Conservation (phyloP, 139 green algal species). For the Chlamydomonas sp. region DNA sequence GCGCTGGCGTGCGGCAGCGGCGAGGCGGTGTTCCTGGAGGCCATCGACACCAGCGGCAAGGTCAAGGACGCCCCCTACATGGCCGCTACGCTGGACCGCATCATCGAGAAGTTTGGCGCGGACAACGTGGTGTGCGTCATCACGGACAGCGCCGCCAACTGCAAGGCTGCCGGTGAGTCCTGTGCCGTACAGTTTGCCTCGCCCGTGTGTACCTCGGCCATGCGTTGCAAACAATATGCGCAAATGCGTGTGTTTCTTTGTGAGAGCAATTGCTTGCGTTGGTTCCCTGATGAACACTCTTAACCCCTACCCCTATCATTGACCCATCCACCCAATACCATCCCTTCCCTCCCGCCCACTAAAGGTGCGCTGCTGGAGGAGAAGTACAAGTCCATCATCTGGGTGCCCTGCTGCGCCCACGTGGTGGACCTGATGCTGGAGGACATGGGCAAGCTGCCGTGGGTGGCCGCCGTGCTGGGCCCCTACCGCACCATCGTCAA, state of each 20-base stretch:
- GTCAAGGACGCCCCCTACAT: background rate
- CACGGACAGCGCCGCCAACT: constrained; percentile 18
- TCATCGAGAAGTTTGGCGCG: background rate
- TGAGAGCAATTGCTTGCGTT: too few relatives aligned
- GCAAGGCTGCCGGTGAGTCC: background rate
- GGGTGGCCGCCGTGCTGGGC: background rate
- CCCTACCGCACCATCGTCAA: background rate
- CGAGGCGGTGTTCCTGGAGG: background rate
- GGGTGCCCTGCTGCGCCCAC: constrained; percentile 5
- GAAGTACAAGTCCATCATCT: background rate
- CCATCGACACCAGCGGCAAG: background rate
- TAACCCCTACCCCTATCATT: too few relatives aligned
- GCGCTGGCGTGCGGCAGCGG: background rate
- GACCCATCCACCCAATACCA: too few relatives aligned
- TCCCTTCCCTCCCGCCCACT: too few relatives aligned
- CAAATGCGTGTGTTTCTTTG: too few relatives aligned
- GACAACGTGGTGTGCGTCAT: background rate
- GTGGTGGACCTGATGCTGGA: constrained; percentile 11
- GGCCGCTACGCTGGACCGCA: background rate
- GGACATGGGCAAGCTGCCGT: constrained; percentile 16
- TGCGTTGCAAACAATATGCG: too few relatives aligned
- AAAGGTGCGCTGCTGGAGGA: background rate
- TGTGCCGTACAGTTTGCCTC: too few relatives aligned
- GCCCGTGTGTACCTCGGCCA: too few relatives aligned
- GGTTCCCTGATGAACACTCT: background rate